Base-by-base conservation (phyloP, 192 early-diverging fungal species). In the Phlyctochytrium bullatum region DNA sequence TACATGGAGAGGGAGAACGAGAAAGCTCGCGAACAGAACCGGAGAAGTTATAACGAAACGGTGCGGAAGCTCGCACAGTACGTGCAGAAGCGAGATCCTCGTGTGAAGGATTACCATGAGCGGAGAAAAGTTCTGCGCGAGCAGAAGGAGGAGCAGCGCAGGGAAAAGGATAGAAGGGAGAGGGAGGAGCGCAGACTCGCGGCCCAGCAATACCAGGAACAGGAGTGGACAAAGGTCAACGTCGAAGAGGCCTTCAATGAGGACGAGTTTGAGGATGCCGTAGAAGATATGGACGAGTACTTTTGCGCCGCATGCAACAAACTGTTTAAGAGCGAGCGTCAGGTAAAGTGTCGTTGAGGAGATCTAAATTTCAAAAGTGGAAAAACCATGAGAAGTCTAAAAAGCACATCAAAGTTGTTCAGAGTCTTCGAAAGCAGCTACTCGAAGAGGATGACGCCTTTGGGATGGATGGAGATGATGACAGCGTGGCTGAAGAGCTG, bases 1-100 rank as follows among this genome's bases (percentile, higher is more conserved):
- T 73, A 85, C 16, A 96, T 97, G 91, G 94, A 98, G 67, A 91
- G 90, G 64, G 89, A 97, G 60, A 99, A 99, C 80, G 86, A 87
- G 65, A 91, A 89, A 59, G 76, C 84, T 17, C 79, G 97, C n/a
- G 89, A 92, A 27, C 75, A 80, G 3, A 93, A 87, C 20, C 79
- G 75, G 12, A 30, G 67, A 29, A 76, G 81, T 32, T 85, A 73
- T 63, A 76, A 69, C 62, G 76, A 79, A 32, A 60, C 76, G 23
- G 82, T 86, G 1, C 70, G 85, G 2, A 83, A 77, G 2, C 83
- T 99, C 34, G 89, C 90, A 0, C 72, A 74, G 1, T 95, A 85
- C 74, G 76, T 98, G 1, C 84, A 88, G 40, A 93, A 93, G 68
- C 89, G 93, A 25, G 97, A 99, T 73, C 97, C 97, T 10, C 88